Evolutionary conservation across 2,329 filamentous ascomycete genomes (phyloP), one percentile per base, ranked within the genome.

Genomic region (Emergomyces africanus): DNA sequence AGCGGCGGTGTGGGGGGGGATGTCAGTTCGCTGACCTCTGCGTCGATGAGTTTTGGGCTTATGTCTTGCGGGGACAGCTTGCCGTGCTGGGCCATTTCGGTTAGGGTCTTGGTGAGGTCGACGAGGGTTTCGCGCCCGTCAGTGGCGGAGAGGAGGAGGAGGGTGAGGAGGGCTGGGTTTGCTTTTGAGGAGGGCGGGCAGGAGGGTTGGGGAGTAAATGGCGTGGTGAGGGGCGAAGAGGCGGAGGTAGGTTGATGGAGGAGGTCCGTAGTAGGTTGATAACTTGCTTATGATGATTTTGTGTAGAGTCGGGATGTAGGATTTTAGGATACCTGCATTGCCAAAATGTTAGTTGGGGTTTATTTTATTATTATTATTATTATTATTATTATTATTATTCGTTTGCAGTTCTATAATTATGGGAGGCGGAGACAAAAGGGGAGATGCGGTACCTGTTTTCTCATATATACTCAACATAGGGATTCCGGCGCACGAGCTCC

Each of bases 51-150:
- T 63, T 96, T 89, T 56, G 82, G 80, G 59, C 85, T 90, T 68
- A 99, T 91, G 70, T 99, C 91, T 37, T 83, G 79, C 0, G 89
- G 82, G 1, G 83, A 83, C 15, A 99, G 80, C 74, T 96, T 96
- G 60, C 85, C 85, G 65, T 86, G 85, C 72, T 97, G 94, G 6
- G 90, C 88, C 94, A 99, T 97, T 69, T 96, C 89, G 5, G 92
- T 84, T 25, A 99, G 79, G 0, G 95, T 97, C 69, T 91, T 90
- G 48, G 94, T 99, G 51, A 99, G 81, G 72, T 99, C 94, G 46
- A 99, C 91, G 63, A 99, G 83, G 3, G 92, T 96, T 68, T 95
- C 90, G 58, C 92, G 84, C 54, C 94, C 92, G 67, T 99, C 94
- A 59, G 92, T 87, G 42, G 85, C 83, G 15, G 90, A 95, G 56